phyloP scores from a whole-genome alignment of 1,284 basidiomycete species.

The Ganoderma resinaceum region DNA sequence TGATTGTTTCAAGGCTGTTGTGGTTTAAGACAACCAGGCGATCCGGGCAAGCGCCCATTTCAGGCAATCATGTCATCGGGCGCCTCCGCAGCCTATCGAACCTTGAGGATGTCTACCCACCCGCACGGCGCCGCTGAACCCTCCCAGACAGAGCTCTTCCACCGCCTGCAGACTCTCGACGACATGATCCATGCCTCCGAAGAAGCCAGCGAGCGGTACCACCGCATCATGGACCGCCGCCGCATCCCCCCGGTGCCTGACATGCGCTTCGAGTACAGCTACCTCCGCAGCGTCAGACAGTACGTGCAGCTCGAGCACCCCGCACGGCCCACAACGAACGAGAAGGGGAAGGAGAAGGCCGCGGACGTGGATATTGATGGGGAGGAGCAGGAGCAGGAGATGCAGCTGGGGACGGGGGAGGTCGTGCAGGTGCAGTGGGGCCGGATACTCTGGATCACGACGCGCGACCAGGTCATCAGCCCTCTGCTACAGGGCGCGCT shows the following conservation, averaged over 20 bases:
- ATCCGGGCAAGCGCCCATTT: background rate
- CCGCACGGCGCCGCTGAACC: background rate
- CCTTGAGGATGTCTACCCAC: background rate
- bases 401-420: slow-evolving; percentile 35
- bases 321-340: slow-evolving; percentile 31
- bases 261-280: slow-evolving; percentile 76
- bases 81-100: background rate
- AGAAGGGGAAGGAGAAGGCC: slow-evolving; percentile 39
- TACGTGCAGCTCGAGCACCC: slow-evolving; percentile 53
- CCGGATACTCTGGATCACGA: slow-evolving; percentile 65
- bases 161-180: slow-evolving; percentile 26
- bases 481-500: slow-evolving; percentile 75
- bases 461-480: slow-evolving; percentile 71
- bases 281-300: slow-evolving; percentile 63
- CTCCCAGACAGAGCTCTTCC: slow-evolving; percentile 22
- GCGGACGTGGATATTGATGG: slow-evolving; percentile 29
- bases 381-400: slow-evolving; percentile 28
- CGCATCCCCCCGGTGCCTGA: slow-evolving; percentile 52
- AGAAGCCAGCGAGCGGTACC: slow-evolving; percentile 20
- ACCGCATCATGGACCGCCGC: slow-evolving; percentile 24
- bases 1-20: background rate
- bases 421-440: slow-evolving; percentile 64
- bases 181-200: slow-evolving; percentile 26
- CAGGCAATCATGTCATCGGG: background rate
- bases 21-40: background rate